Conservation (phyloP, 2,329 filamentous ascomycete species). For the Lasiodiplodia theobromae region DNA sequence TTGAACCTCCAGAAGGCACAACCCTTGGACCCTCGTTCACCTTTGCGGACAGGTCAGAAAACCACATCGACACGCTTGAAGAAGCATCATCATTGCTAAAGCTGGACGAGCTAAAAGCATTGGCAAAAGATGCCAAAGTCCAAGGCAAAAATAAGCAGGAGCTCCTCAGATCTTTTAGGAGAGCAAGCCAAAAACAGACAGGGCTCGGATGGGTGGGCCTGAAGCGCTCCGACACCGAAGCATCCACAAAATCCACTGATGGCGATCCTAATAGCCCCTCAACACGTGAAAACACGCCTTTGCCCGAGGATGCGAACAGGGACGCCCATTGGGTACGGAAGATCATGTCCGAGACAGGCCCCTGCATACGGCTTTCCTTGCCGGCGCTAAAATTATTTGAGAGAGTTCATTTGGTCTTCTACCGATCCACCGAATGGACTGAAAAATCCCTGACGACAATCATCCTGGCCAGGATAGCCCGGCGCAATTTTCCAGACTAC, state of each 20-base stretch:
- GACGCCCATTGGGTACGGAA: conserved; percentile 78
- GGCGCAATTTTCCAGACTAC: conserved; percentile 86
- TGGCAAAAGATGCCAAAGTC: conserved; percentile 87
- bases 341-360: conserved; percentile 78
- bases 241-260: conserved; percentile 58
- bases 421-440: conserved; percentile 94
- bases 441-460: conserved; percentile 96
- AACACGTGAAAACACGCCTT: conserved; percentile 44
- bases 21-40: conserved; percentile 66
- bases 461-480: conserved; percentile 88
- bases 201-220: conserved; percentile 75
- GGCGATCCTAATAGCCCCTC: conserved; percentile 33
- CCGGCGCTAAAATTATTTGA: conserved; percentile 83
- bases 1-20: conserved; percentile 55
- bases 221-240: conserved; percentile 68
- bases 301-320: conserved; percentile 61
- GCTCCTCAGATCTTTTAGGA: conserved; percentile 75
- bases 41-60: conserved; percentile 81
- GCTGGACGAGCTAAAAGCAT: conserved; percentile 83
- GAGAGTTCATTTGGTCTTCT: conserved; percentile 93
- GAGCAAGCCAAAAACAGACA: conserved; percentile 75
- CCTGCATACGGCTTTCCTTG: conserved; percentile 81
- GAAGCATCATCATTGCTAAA: conserved; percentile 82
- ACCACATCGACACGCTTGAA: conserved; percentile 77
- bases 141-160: conserved; percentile 89